Evolutionary conservation across 2,329 filamentous ascomycete species (phyloP), one percentile per base, ranked within the genome.

Genomic region (Microcyclospora pomicola): DNA sequence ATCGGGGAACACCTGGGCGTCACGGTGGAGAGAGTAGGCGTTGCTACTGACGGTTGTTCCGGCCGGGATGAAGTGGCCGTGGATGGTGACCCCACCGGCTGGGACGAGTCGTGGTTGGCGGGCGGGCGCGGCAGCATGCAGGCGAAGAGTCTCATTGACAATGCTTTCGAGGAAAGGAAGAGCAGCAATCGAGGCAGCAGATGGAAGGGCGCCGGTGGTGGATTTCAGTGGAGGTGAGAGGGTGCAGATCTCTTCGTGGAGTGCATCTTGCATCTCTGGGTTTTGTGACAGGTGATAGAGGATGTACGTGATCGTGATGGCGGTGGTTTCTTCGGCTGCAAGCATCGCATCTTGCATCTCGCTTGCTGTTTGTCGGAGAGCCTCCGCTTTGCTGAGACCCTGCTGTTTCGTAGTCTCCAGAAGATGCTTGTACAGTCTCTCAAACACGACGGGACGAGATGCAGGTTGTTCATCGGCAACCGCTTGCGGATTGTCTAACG

Each of bases 241-340:
- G 9, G 28, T 27, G 33, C 28, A 37, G 19, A 48, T 42, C 37
- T 53, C 49, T 15, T 42, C 32, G 12, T 45, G 39, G 1, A 53
- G 35, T 3, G 31, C 33, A 6, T 38, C 27, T 31, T 47, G 44
- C 14, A 48, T 16, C n/a, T 36, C 33, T 3, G 45, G 43, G 29
- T 38, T 37, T 2, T 27, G 38, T 9, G 42, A 46, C 12, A 49
- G 60, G 28, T 75, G 65, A 60, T 75, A 75, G 14, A 71, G 57
- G 1, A 74, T 50, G 47, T 78, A 81, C 1, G 69, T 72, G 19
- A 81, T 58, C 0, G 71, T 73, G 16, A 82, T 73, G 1, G 75
- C 78, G 6, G 76, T 77, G 0, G 82, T 86, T 52, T 87, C 82
- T 43, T 82, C 78, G 0, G 80, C 81, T 0, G 82, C 82, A 2